Percentiles rank a stretch among this genome's conserved stretches.
Evolutionary conservation across 495 filamentous ascomycete genomes (phyloP).

Genomic region (Neurospora pannonica): DNA sequence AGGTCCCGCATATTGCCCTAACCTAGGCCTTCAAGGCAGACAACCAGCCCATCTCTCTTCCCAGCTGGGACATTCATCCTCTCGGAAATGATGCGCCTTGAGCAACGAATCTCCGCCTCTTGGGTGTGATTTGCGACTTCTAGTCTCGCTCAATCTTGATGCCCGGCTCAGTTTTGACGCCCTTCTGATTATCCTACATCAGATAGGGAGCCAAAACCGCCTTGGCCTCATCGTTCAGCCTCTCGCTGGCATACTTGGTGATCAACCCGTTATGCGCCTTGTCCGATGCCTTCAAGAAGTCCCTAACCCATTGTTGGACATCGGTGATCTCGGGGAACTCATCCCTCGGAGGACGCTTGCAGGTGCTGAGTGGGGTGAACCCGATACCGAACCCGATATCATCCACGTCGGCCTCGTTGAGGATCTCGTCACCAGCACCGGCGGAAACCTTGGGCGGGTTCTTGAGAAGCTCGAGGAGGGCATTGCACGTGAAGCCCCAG

Average conservation of each 20-base stretch:
- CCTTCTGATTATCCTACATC: conserved; percentile 9
- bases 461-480: conserved; percentile 77
- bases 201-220: conserved; percentile 34
- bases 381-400: conserved; percentile 90
- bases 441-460: conserved; percentile 67
- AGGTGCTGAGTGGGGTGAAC: conserved; percentile 85
- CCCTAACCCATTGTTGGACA: conserved; percentile 68
- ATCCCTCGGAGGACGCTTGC: conserved; percentile 57
- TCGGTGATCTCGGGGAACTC: conserved; percentile 75
- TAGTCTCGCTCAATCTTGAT: neutral
- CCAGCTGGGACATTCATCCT: neutral
- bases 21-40: neutral
- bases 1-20: neutral
- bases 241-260: conserved; percentile 24
- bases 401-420: conserved; percentile 80
- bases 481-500: conserved; percentile 79
- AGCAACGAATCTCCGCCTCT: neutral
- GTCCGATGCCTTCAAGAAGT: conserved; percentile 52
- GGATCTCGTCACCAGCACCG: conserved; percentile 56
- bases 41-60: neutral
- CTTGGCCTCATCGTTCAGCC: conserved; percentile 31
- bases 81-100: neutral
- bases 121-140: neutral
- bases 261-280: conserved; percentile 31
- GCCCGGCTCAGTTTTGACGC: neutral